phyloP scores from a whole-genome alignment of 371 early-diverging fungal species.

The Zopfochytrium polystomum region DNA sequence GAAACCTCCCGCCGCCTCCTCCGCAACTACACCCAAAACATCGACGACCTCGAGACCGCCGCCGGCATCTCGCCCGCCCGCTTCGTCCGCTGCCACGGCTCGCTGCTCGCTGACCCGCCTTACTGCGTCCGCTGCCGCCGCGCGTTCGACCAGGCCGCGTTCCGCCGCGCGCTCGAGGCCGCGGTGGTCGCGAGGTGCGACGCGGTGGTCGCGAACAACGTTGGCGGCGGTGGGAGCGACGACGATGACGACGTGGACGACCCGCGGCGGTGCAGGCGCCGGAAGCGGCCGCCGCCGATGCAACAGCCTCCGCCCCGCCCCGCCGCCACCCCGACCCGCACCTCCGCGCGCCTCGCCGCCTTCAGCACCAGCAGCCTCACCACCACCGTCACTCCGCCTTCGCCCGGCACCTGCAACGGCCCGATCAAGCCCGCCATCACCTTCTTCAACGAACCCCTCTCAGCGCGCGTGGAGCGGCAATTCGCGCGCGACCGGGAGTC shows the following conservation, averaged over 20 bases:
- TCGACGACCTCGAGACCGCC: constrained; percentile 92
- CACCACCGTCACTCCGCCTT: not conserved
- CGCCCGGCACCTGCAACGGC: not conserved
- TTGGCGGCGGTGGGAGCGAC: too few relatives aligned
- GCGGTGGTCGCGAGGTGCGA: not conserved
- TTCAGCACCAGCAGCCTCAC: not conserved
- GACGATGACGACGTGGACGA: too few relatives aligned
- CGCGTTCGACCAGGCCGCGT: not conserved
- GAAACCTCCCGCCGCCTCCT: constrained; percentile 79
- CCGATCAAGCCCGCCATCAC: constrained; percentile 62
- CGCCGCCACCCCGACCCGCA: not conserved
- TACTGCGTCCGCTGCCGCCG: not conserved
- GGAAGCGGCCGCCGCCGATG: not conserved
- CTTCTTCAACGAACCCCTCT: constrained; percentile 90
- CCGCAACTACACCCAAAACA: constrained; percentile 97
- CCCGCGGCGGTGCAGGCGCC: not conserved
- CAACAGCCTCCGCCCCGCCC: not conserved
- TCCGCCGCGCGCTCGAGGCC: not conserved
- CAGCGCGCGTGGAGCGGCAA: constrained; percentile 67
- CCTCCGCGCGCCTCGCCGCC: not conserved
- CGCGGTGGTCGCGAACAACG: not conserved
- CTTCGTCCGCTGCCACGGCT: constrained; percentile 88
- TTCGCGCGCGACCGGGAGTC: constrained; percentile 67
- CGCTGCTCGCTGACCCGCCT: not conserved
- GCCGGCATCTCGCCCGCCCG: constrained; percentile 69